These are phyloP conservation scores for Sporobolus alterniflorus DNA, from an alignment of 202 grass and related monocot genomes.

Conservation along the genomic window DNA sequence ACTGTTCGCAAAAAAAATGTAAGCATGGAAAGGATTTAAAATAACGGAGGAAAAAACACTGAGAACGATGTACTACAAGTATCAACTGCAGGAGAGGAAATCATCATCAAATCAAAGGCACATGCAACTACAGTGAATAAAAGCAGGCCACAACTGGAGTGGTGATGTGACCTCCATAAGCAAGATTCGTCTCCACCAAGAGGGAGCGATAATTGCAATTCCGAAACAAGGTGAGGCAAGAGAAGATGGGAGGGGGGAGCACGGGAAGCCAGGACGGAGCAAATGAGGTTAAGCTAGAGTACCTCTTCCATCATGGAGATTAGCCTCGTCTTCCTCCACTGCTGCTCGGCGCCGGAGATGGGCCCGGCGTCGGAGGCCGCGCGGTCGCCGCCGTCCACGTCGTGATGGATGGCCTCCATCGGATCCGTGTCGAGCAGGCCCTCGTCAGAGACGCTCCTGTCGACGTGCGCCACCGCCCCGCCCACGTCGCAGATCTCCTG, in stretches of 20 bases:
- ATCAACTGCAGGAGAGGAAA: conserved; percentile 41
- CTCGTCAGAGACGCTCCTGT: conserved; percentile 44
- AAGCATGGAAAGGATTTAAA: neutral
- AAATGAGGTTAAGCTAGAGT: neutral
- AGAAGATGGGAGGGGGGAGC: conserved; percentile 23
- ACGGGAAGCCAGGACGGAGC: neutral
- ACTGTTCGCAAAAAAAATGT: conserved; percentile 18
- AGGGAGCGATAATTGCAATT: conserved; percentile 28
- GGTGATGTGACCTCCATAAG: conserved; percentile 67
- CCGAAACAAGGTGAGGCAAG: neutral
- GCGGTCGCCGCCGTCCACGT: conserved; percentile 34
- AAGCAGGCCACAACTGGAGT: conserved; percentile 54
- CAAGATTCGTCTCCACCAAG: conserved; percentile 49
- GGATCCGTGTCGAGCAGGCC: conserved; percentile 51
- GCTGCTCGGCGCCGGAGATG: conserved; percentile 62
- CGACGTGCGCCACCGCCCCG: conserved; percentile 38
- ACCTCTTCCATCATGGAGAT: conserved; percentile 99
- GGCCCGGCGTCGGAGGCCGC: conserved; percentile 22
- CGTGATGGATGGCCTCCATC: conserved; percentile 40
- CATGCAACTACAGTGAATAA: conserved; percentile 69
- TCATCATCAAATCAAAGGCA: conserved; percentile 70
- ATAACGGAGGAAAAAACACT: neutral
- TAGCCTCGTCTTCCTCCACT: conserved; percentile 95
- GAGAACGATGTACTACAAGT: conserved; percentile 27
- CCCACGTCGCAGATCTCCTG: conserved; percentile 91